Evolutionary conservation across 352 stramenopile species (phyloP), one percentile per base, ranked within the genome.

Genomic region (Globisporangium sylvaticum): DNA sequence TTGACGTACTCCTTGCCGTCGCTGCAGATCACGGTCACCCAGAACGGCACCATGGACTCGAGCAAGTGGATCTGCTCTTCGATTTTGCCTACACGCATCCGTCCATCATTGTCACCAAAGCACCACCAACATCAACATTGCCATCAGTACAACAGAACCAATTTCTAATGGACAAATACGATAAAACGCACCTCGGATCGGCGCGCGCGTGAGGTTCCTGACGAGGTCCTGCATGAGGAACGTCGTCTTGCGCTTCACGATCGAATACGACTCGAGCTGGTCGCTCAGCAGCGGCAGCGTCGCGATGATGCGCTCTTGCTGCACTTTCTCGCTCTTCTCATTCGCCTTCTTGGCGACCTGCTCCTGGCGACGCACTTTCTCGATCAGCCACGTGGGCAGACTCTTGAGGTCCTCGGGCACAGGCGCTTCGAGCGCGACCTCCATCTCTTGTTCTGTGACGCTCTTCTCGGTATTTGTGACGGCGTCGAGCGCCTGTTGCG

Each of bases 251-350:
- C 81, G 77, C 32, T 75, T 80, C 20, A 89, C 79, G 60, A 91
- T 78, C 29, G 80, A 68, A n/a, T 89, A 81, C 55, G 81, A 89
- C 72, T 92, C 76, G 56, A 94, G 61, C 65, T 92, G 84, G 64
- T 92, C 83, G 58, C 81, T 83, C n/a, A 94, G 74, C 64, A 84
- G 74, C 29, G 87, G 87, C 31, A 94, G 71, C 48, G 87, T 91
- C 44, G 71, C 67, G 52, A 89, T 27, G 52, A 92, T 61, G 3
- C 84, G 74, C 55, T 78, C 75, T 37, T 78, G 72, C 44, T 85
- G 67, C 0, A 68, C 67, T 20, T 82, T 73, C 12, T 81, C 80
- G 14, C 66, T 78, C n/a, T 79, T 86, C 39, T 80, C 61, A 1
- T 67, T 75, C 32, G 79, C 66, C 12, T 71, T 69, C 44, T 81